Evolutionary conservation across 768 basidiomycete genomes (phyloP).

Genomic region (Boletus subcaerulescens): DNA sequence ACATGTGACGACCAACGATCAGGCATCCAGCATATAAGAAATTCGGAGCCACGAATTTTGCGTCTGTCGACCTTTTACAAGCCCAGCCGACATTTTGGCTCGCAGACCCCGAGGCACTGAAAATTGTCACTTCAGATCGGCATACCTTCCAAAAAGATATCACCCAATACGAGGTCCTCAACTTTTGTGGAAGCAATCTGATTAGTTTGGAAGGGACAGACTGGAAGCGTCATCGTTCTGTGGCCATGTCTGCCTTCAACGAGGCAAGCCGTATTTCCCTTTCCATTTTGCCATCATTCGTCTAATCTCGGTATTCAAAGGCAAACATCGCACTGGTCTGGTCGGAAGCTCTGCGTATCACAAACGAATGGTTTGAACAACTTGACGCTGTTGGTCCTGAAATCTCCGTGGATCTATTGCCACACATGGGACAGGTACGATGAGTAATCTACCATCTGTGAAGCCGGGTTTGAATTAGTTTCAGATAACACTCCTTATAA

Average conservation of each 20-base stretch:
- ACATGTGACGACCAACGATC: background rate
- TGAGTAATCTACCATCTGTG: background rate
- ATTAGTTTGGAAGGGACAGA: constrained; percentile 40
- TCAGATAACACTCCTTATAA: constrained; percentile 40
- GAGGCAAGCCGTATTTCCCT: constrained; percentile 32
- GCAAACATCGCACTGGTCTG: constrained; percentile 49
- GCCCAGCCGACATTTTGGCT: constrained; percentile 39
- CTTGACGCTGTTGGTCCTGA: constrained; percentile 28
- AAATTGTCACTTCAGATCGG: constrained; percentile 32
- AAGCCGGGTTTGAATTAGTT: background rate
- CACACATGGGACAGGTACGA: constrained; percentile 15
- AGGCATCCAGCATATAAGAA: constrained; percentile 34
- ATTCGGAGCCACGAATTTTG: constrained; percentile 39
- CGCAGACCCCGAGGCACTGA: constrained; percentile 43
- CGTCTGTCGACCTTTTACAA: constrained; percentile 33
- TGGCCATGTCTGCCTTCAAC: constrained; percentile 49
- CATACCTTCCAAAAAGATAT: constrained; percentile 40
- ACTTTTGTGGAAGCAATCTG: constrained; percentile 46
- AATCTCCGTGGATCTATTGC: constrained; percentile 18
- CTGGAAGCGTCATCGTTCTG: constrained; percentile 47
- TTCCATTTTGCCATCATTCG: background rate
- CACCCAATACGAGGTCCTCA: constrained; percentile 38
- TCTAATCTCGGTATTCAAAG: constrained; percentile 21
- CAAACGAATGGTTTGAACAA: constrained; percentile 42
- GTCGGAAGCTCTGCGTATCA: constrained; percentile 40